Evolutionary conservation across 2,329 filamentous ascomycete genomes (phyloP), one percentile per base, ranked within the genome.

Genomic region (Akanthomyces uredinophilus): DNA sequence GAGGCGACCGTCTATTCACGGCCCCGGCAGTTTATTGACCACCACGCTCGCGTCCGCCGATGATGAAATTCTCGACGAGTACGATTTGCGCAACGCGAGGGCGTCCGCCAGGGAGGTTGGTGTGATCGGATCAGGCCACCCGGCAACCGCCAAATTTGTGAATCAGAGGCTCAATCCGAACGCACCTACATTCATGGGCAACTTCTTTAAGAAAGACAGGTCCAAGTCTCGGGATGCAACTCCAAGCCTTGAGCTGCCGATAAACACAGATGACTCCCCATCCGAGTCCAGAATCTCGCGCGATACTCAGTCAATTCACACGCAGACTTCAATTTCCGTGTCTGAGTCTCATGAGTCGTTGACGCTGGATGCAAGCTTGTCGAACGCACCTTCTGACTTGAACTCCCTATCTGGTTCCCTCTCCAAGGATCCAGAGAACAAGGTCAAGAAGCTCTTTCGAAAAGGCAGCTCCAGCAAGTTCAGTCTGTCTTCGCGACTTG

Each of bases 111-210:
- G 82, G 60, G 81, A 86, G 50, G 82, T 88, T 2, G 86, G 86
- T 24, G 83, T 88, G 1, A 97, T 98, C 66, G 94, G 94, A 27
- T 96, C 91, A 52, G 87, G 88, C 3, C 91, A 89, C 2, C 76
- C 78, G 5, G 73, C 71, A 7, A 66, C 71, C 7, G 68, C 75
- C 44, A 79, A 73, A 18, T 73, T 70, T 73, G 83, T 69, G 78
- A 87, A 71, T 74, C 87, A 73, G 77, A 87, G 75, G 69, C 81
- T 98, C 32, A 98, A 99, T 69, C 95, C 95, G 8, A 85, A 91
- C 7, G 95, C 94, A 0, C 93, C 93, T 10, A 91, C 89, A 1
- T 98, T 98, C 72, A 94, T 89, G 75, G 87, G 83, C 11, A 83
- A 87, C 43, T 85, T 95, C 63, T 84, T 87, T 68, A 79, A 81